Percentiles rank a stretch among this genome's conserved stretches.
phyloP scores from a whole-genome alignment of 2,329 filamentous ascomycete genomes.

The Aspergillus cejpii region DNA sequence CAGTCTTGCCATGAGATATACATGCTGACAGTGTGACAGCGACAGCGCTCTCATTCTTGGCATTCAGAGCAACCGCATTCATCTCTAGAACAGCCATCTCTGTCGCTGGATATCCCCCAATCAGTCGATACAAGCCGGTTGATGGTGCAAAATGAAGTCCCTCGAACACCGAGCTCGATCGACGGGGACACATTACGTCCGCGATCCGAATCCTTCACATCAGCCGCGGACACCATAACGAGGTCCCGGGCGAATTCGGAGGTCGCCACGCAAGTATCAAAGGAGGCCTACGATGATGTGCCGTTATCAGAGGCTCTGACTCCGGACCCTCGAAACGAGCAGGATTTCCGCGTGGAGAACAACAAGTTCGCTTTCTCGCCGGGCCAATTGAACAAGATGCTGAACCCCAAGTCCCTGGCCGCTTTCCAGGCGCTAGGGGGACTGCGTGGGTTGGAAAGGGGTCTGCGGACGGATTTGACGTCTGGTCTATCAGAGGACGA shows the following conservation, averaged over 20 bases:
- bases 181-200: constrained; percentile 43
- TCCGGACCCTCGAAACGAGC: constrained; percentile 68
- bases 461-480: constrained; percentile 64
- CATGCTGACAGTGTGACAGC: constrained; percentile 3
- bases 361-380: constrained; percentile 77
- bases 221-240: constrained; percentile 30
- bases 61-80: too few relatives aligned
- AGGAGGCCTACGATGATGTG: constrained; percentile 34
- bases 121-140: constrained; percentile 18
- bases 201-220: constrained; percentile 37
- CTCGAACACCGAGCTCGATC: constrained; percentile 31
- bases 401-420: constrained; percentile 78
- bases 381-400: constrained; percentile 76
- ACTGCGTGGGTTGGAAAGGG: constrained; percentile 68
- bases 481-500: constrained; percentile 75
- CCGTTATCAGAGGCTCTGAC: constrained; percentile 55
- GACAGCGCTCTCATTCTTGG: constrained; percentile 4
- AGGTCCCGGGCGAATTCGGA: constrained; percentile 33
- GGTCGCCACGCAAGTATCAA: constrained; percentile 15
- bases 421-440: constrained; percentile 79
- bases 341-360: constrained; percentile 66
- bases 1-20: neutral
- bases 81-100: constrained; percentile 12
- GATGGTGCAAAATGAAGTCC: constrained; percentile 24
- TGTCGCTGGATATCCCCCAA: constrained; percentile 22